Evolutionary conservation across 371 early-diverging fungal species (phyloP).

Genomic region (Circinella minor): DNA sequence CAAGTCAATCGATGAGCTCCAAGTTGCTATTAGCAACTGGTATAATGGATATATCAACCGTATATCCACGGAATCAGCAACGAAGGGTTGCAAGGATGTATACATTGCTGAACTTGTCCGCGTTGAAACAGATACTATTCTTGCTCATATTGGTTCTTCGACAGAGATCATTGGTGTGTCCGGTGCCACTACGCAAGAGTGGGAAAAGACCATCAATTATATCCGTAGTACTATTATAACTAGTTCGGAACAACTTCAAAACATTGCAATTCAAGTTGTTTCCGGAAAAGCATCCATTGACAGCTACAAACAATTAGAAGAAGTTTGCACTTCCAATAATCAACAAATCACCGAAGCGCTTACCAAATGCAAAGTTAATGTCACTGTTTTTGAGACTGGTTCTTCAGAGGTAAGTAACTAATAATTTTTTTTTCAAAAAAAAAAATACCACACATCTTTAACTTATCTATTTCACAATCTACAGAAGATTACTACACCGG

Average conservation of each 20-base stretch:
- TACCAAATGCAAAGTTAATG: not conserved
- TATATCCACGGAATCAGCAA: not conserved
- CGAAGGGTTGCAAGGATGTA: not conserved
- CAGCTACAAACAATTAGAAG: not conserved
- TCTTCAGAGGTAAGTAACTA: not conserved
- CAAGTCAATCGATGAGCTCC: not conserved
- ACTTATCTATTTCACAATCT: too few relatives aligned
- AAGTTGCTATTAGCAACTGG: constrained; percentile 8
- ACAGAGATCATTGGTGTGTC: not conserved
- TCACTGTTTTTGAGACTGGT: not conserved
- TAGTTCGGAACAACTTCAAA: constrained; percentile 14
- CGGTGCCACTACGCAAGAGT: not conserved
- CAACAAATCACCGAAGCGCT: constrained; percentile 8
- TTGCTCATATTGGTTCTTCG: not conserved
- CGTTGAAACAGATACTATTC: not conserved
- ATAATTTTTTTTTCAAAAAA: not conserved
- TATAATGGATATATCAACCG: not conserved
- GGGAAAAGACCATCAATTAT: constrained; percentile 6
- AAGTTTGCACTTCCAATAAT: not conserved
- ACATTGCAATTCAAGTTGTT: constrained; percentile 13
- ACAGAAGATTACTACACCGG: not conserved
- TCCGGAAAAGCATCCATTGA: constrained; percentile 14
- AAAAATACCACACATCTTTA: not conserved
- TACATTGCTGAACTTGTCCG: constrained; percentile 39
- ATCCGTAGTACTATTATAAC: constrained; percentile 6